A percentile compares a stretch with the other conserved stretches of the same genome.
These are phyloP conservation scores for Volvox reticuliferus DNA, from an alignment of 139 green algal species.

Conservation along the genomic window DNA sequence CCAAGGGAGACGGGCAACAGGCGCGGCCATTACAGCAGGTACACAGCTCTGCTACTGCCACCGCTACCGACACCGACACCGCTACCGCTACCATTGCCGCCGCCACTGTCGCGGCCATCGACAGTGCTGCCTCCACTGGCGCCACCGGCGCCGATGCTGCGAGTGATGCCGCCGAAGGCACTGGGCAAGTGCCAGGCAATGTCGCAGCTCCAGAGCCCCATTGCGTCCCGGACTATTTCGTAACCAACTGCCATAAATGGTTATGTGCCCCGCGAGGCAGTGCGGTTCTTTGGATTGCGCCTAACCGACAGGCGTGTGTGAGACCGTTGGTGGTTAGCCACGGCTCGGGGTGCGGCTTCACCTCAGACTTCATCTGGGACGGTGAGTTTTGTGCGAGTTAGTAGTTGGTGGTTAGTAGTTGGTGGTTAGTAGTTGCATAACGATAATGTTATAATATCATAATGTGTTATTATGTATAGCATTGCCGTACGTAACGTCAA, in stretches of 20 bases:
- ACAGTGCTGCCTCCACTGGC: not conserved
- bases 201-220: not conserved
- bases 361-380: constrained; percentile 79
- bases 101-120: not conserved
- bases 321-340: constrained; percentile 71
- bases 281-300: constrained; percentile 71
- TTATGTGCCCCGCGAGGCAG: constrained; percentile 70
- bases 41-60: not conserved
- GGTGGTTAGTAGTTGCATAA: no score
- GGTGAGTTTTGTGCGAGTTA: constrained; percentile 54
- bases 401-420: no score
- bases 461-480: no score
- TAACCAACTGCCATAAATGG: constrained; percentile 82
- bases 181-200: no score
- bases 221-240: constrained; percentile 62
- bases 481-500: no score
- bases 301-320: constrained; percentile 43
- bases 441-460: not conserved
- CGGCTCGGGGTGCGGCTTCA: constrained; percentile 70
- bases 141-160: not conserved
- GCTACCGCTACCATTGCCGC: no score
- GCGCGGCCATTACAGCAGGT: not conserved
- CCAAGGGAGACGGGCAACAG: not conserved
- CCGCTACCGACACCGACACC: not conserved
- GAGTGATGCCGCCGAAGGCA: no score